Evolutionary conservation across 257 asterid species (phyloP), one percentile per base, ranked within the genome.

Genomic region (Lithospermum erythrorhizon): DNA sequence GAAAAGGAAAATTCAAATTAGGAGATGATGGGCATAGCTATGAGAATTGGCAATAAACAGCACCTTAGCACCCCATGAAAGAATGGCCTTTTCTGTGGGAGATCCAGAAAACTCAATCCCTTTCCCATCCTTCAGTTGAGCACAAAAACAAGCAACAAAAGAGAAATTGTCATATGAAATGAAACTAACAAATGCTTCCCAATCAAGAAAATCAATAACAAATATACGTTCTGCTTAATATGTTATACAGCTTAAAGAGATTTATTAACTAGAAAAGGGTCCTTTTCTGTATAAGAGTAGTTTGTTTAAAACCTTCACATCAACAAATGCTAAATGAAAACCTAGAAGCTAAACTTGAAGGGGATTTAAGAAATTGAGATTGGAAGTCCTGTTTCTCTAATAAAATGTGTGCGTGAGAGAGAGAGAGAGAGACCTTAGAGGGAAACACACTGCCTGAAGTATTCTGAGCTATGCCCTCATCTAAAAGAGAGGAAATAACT

Each of bases 41-140:
- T 21, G 51, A n/a, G 47, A 41, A 55, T 9, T 19, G 48, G 49
- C 10, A 22, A 37, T n/a, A 30, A 32, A 29, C 24, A 61, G 53
- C 76, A 91, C 98, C 90, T 88, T 80, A 67, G 84, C 82, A 59
- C 94, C 98, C 98, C 98, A 91, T 30, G 81, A 79, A 72, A 91
- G 98, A 67, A 91, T 77, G 58, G 97, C 90, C 62, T 88, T 88
- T 73, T 91, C 98, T 57, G 98, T 91, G 65, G 98, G 98, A 68
- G 98, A 84, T 64, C 98, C 98, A 54, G 98, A 91, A 66, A 91
- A 76, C 82, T 86, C 97, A 53, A 68, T 29, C 59, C 65, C 75
- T 9, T 25, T 74, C 21, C 96, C 97, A 55, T 86, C 94, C 97
- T 88, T 59, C 0, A 70, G 53, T 55, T 18, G 53, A 21, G 35